Base-by-base conservation (phyloP, 352 stramenopile genomes). In the Elongisporangium anandrum region DNA sequence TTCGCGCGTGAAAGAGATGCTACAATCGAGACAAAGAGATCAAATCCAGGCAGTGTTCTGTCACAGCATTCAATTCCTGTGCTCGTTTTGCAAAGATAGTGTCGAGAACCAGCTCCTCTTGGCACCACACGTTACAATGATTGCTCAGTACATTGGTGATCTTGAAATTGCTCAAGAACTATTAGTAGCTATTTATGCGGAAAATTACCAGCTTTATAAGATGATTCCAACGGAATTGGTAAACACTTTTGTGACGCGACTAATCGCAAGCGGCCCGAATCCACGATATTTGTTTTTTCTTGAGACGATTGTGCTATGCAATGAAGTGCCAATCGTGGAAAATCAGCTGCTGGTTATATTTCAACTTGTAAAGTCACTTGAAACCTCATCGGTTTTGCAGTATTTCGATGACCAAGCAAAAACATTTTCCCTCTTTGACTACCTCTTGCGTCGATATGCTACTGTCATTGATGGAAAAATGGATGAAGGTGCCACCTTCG, bases 321-420 rank as follows among this genome's bases (percentile, higher is more conserved):
- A 79, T 47, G 77, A 88, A 34, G 67, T 65, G n/a, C 77, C 81
- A 0, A 63, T 88, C 15, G 50, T 79, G 13, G 81, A 90, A 29
- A 90, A 90, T 26, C 81, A 88, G 47, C 59, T 88, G 12, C 56
- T 90, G 2, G 79, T 90, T 15, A 59, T 90, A 4, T 87, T 87
- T 22, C 78, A 88, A 59, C 56, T 90, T 20, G 62, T 87, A n/a
- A 88, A 88, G 53, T 81, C 72, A 50, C 62, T 87, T 20, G 77
- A 87, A 22, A 83, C 62, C 52, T 65, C 60, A 0, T 65, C 65
- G 7, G 69, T 88, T 1, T 39, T 88, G 9, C 78, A 90, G 60
- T 68, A 73, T 26, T 84, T 88, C 58, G 76, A 88, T 41, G 73
- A 84, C 55, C 57, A 69, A 47, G 50, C 50, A 4, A 65, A 61